Percentiles rank a stretch among this genome's conserved stretches.
These are phyloP conservation scores for Primulina eburnea DNA, from an alignment of 257 asterid species.

Conservation along the genomic window DNA sequence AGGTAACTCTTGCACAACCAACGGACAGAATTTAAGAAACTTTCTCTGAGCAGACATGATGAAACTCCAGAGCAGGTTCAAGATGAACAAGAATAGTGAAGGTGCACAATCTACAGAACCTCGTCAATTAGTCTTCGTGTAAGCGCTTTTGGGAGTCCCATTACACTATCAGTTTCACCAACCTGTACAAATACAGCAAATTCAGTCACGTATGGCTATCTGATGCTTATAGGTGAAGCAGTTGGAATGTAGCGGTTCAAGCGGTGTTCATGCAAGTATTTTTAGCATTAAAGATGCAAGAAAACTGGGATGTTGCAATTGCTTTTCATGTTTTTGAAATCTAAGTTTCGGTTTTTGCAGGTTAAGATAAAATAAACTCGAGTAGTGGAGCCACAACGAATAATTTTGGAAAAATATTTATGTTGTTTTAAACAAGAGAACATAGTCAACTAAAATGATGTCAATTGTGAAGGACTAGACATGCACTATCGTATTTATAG, in stretches of 20 bases:
- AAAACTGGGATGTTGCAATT: not conserved
- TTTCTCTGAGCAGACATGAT: not conserved
- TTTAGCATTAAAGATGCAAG: not conserved
- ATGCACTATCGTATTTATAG: too few species aligned
- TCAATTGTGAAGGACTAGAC: too few species aligned
- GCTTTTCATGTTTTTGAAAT: not conserved
- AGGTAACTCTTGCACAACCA: not conserved
- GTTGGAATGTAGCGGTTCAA: not conserved
- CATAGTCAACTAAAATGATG: too few species aligned
- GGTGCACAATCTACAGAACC: conserved; percentile 41
- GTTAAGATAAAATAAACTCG: not conserved
- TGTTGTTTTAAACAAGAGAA: too few species aligned
- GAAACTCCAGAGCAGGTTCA: not conserved
- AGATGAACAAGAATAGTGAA: not conserved
- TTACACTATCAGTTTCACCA: conserved; percentile 87
- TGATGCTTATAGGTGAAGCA: conserved; percentile 11
- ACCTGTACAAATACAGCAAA: conserved; percentile 39
- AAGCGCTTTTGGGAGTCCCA: conserved; percentile 88
- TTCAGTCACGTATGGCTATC: not conserved
- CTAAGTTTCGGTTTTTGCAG: not conserved
- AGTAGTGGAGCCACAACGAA: not conserved
- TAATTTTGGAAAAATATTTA: too few species aligned
- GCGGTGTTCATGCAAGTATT: not conserved
- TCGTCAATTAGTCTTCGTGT: conserved; percentile 65
- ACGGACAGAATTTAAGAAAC: too few species aligned